Base-by-base conservation (phyloP, 345 rosid species). In the Corchorus olitorius region DNA sequence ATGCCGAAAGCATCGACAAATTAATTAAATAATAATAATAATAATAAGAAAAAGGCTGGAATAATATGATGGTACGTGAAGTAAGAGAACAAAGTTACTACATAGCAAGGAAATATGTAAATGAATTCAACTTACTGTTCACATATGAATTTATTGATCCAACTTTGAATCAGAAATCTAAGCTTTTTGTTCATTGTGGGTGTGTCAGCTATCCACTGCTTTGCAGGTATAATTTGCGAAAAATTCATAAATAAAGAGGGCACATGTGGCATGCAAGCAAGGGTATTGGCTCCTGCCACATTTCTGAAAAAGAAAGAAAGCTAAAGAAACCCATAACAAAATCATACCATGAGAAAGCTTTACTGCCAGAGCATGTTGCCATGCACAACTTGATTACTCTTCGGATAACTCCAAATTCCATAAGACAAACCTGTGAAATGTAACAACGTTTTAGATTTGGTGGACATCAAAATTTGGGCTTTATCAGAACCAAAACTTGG, bases 191-290 rank as follows among this genome's bases (percentile, higher is more conserved):
- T 34, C 46, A 34, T 70, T 2, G 59, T 50, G 56, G 56, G 19
- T 35, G 41, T 68, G 58, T 68, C 56, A 49, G 56, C 6, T 16
- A 68, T 68, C 72, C 72, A 68, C 59, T 34, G 60, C 33, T 34
- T 34, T 33, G 73, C 59, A 34, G 27, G 46, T 34, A 37, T 52
- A 8, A 17, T 34, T 50, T 8, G 8, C 22, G 4, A 11, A 68
- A 27, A 69, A 3, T 59, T 12, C 41, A 33, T 50, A 59, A 69
- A 69, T 49, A 69, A 69, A 50, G 59, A 15, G 22, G 73, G 73
- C 27, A 69, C 46, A 70, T 13, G 34, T 37, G 74, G 10, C 46
- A 10, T 33, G 39, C 59, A 50, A 33, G 60, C 5, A 69, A 67
- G 48, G 39, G 27, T 33, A 34, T 50, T 52, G 73, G 20, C 17